Percentiles rank a stretch among this genome's conserved stretches.
These are phyloP conservation scores for Diaporthe sp. DNA, from an alignment of 2,329 filamentous ascomycete species.

Conservation along the genomic window DNA sequence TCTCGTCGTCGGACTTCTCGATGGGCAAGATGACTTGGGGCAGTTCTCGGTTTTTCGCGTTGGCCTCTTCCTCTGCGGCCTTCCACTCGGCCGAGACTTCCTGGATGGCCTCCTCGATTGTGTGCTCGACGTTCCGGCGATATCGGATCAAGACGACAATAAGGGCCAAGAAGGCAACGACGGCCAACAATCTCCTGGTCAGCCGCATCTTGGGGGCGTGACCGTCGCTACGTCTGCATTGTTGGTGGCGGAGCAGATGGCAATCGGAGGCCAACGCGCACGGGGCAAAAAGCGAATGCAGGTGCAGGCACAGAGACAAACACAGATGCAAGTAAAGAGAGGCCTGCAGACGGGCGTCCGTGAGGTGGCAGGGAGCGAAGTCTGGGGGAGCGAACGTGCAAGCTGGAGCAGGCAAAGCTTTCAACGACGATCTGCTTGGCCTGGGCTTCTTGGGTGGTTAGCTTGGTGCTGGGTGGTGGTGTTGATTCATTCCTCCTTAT, in stretches of 20 bases:
- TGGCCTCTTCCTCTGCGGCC: conserved; percentile 38
- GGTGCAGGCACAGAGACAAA: background rate
- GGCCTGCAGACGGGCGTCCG: background rate
- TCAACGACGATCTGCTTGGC: conserved; percentile 4
- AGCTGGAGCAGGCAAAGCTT: conserved; percentile 1
- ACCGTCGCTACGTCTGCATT: conserved; percentile 38
- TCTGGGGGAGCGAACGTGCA: background rate
- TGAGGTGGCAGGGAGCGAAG: background rate
- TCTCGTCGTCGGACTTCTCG: conserved; percentile 19
- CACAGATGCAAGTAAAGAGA: background rate
- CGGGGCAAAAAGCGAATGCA: conserved; percentile 6
- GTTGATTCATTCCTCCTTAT: conserved; percentile 32
- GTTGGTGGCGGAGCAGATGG: conserved; percentile 9
- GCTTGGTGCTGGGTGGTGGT: background rate
- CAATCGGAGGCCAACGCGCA: conserved; percentile 9
- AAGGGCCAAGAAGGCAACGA: conserved; percentile 37
- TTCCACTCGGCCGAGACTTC: conserved; percentile 38
- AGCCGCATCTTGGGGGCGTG: conserved; percentile 36
- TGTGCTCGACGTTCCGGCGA: conserved; percentile 38
- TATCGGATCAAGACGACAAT: conserved; percentile 38
- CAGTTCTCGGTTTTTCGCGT: conserved; percentile 38
- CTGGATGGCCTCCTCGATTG: conserved; percentile 40
- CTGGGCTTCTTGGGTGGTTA: background rate
- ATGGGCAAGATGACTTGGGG: conserved; percentile 40
- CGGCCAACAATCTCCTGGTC: conserved; percentile 36